These are phyloP conservation scores for Lepidium campestre DNA, from an alignment of 441 rosid species.

Conservation along the genomic window DNA sequence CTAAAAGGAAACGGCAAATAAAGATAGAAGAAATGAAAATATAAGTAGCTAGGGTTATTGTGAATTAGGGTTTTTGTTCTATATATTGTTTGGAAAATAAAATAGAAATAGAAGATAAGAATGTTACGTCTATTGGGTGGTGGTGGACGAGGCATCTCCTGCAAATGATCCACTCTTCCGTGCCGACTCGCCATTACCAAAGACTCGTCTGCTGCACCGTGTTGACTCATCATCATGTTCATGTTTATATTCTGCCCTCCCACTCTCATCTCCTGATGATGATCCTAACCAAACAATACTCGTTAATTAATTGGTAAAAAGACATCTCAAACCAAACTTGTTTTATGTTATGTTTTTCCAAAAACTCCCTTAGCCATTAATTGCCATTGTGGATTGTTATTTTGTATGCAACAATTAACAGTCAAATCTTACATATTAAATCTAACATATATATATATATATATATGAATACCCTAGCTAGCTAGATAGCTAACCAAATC, in stretches of 20 bases:
- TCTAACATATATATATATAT: slow-evolving; percentile 6
- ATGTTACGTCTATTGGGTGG: slow-evolving; percentile 23
- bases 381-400: neutral
- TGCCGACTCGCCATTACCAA: slow-evolving; percentile 18
- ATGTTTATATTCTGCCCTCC: slow-evolving; percentile 30
- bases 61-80: neutral
- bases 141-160: slow-evolving; percentile 19
- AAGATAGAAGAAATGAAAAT: neutral
- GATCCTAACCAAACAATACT: slow-evolving; percentile 36
- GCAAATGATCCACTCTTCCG: slow-evolving; percentile 19
- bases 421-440: neutral
- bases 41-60: neutral
- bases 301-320: neutral
- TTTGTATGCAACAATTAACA: neutral
- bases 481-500: neutral
- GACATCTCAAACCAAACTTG: neutral
- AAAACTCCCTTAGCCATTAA: slow-evolving; percentile 1
- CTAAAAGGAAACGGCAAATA: neutral
- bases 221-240: slow-evolving; percentile 41
- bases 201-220: slow-evolving; percentile 6
- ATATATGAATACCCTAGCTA: too few species aligned
- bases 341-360: neutral
- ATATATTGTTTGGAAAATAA: neutral
- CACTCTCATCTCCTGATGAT: slow-evolving; percentile 55
- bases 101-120: neutral